Conservation (phyloP, 306 rosid species). For the Ormosia emarginata region DNA sequence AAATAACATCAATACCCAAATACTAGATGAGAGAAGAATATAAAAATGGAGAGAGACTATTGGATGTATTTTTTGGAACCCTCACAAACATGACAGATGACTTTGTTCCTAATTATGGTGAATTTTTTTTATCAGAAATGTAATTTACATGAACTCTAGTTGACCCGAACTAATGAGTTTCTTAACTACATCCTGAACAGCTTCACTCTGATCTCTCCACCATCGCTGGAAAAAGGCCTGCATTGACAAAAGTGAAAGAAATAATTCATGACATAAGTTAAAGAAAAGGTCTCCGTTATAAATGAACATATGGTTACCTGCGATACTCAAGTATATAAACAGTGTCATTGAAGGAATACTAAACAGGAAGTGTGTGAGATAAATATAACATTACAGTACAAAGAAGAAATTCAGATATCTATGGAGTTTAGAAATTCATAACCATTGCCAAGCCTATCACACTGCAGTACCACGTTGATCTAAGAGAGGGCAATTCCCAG, state of each 20-base stretch:
- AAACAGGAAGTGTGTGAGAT: not conserved
- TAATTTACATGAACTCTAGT: conserved; percentile 71
- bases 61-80: not conserved
- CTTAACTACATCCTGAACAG: conserved; percentile 44
- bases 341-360: not conserved
- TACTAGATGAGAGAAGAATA: not conserved
- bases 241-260: conserved; percentile 14
- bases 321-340: not conserved
- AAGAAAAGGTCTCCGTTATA: not conserved
- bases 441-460: conserved; percentile 13
- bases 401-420: not conserved
- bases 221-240: conserved; percentile 88
- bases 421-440: not conserved
- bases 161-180: conserved; percentile 67
- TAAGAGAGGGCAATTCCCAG: not conserved
- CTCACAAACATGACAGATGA: conserved; percentile 7
- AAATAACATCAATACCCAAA: conserved; percentile 17
- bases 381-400: not conserved
- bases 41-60: not conserved
- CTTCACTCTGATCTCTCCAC: conserved; percentile 83
- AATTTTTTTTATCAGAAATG: not conserved
- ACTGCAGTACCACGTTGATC: not conserved
- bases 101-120: not conserved
- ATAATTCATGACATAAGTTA: not conserved
- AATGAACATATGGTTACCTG: not conserved